These are phyloP conservation scores for Nemania bipapillata DNA, from an alignment of 2,329 filamentous ascomycete genomes.

Conservation along the genomic window DNA sequence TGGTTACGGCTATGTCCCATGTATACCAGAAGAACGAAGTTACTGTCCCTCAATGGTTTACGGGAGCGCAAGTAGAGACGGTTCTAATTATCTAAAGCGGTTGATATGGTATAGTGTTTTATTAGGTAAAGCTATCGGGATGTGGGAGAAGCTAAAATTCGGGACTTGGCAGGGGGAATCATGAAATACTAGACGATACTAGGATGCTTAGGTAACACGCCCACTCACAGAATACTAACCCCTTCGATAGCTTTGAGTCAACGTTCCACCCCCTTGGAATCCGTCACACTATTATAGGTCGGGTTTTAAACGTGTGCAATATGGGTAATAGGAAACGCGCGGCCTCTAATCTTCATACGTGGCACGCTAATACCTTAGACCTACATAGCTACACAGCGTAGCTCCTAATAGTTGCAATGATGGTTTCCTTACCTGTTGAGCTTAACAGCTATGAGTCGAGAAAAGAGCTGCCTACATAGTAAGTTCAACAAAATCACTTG, in stretches of 20 bases:
- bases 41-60: no score
- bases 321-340: not conserved
- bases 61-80: no score
- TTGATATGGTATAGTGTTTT: no score
- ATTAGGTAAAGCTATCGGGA: constrained; percentile 3
- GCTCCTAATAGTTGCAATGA: not conserved
- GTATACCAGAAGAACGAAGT: no score
- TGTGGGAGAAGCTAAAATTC: constrained; percentile 2
- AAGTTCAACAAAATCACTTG: not conserved
- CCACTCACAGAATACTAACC: not conserved
- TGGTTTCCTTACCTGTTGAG: not conserved
- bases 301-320: constrained; percentile 4
- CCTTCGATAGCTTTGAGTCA: not conserved
- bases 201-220: constrained; percentile 4
- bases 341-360: not conserved
- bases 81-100: no score
- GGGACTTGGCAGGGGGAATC: not conserved
- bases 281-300: constrained; percentile 16
- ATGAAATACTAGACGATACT: not conserved
- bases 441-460: not conserved
- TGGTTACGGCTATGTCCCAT: no score
- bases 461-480: not conserved
- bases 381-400: not conserved
- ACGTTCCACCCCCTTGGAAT: constrained; percentile 1
- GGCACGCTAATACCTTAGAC: not conserved